These are phyloP conservation scores for Canavalia gladiata DNA, from an alignment of 306 rosid species.

Conservation along the genomic window DNA sequence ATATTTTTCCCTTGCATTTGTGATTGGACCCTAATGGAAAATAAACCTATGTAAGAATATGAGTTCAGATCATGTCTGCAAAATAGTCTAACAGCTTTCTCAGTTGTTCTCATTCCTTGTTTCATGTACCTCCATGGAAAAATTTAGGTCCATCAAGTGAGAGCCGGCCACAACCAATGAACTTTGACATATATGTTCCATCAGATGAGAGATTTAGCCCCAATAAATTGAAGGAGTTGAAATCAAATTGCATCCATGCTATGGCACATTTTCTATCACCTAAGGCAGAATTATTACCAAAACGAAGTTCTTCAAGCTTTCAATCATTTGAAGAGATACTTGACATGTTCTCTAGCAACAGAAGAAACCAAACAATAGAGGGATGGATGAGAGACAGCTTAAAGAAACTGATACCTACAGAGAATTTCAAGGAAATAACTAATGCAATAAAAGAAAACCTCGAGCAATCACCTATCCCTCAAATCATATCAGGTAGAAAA, in stretches of 20 bases:
- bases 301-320: constrained; percentile 43
- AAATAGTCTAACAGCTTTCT: background rate
- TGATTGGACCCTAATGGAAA: constrained; percentile 16
- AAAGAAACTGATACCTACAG: constrained; percentile 54
- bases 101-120: constrained; percentile 1
- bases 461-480: constrained; percentile 59
- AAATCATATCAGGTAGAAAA: constrained; percentile 60
- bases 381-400: constrained; percentile 58
- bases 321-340: constrained; percentile 64
- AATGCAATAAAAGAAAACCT: constrained; percentile 48
- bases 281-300: constrained; percentile 47
- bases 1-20: background rate
- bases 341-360: constrained; percentile 55
- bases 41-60: background rate
- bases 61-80: background rate
- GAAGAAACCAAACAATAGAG: constrained; percentile 49
- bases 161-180: constrained; percentile 53
- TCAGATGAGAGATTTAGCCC: constrained; percentile 71
- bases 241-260: constrained; percentile 60
- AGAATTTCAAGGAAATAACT: constrained; percentile 52
- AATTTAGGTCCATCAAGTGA: constrained; percentile 58
- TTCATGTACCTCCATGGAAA: constrained; percentile 18
- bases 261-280: constrained; percentile 55
- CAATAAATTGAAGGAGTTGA: constrained; percentile 61
- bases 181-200: constrained; percentile 63